Conservation (phyloP, 2,329 filamentous ascomycete genomes). For the Pseudocercospora crystallina region DNA sequence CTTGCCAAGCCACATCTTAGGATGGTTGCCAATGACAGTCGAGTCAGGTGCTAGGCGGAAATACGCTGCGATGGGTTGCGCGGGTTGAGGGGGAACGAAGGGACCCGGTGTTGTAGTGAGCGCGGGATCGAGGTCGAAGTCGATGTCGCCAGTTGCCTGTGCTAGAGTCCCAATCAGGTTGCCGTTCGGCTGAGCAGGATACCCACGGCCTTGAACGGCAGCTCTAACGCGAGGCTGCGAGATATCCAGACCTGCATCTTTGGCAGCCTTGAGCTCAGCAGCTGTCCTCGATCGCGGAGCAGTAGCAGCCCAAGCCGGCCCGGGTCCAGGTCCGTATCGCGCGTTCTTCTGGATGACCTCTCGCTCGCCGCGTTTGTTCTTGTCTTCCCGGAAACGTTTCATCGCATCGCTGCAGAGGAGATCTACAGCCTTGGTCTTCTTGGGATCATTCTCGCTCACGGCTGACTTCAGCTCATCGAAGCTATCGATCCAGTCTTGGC, state of each 20-base stretch:
- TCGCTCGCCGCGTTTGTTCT: conserved; percentile 44
- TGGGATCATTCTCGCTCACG: conserved; percentile 25
- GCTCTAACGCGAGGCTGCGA: conserved; percentile 10
- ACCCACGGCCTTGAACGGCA: not conserved
- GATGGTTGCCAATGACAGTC: conserved; percentile 49
- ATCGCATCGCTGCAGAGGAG: conserved; percentile 73
- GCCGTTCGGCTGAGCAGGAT: conserved; percentile 4
- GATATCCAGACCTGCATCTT: conserved; percentile 7
- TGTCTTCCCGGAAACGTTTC: conserved; percentile 72
- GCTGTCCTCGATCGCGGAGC: conserved; percentile 20
- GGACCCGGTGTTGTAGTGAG: conserved; percentile 14
- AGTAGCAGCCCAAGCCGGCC: conserved; percentile 34
- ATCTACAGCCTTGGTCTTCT: conserved; percentile 66
- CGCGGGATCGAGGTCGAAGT: conserved; percentile 25
- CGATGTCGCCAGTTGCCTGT: conserved; percentile 15
- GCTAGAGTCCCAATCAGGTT: conserved; percentile 13
- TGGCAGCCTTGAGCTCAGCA: conserved; percentile 7
- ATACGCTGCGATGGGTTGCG: conserved; percentile 57
- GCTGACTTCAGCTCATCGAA: conserved; percentile 22
- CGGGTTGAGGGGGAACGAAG: conserved; percentile 31
- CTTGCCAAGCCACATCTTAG: conserved; percentile 65
- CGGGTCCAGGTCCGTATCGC: conserved; percentile 43
- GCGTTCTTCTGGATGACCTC: conserved; percentile 24
- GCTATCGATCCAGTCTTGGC: conserved; percentile 61
- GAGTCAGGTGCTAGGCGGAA: conserved; percentile 69